phyloP scores from a whole-genome alignment of 2,329 filamentous ascomycete species.

The Tolypocladium pustulatum region DNA sequence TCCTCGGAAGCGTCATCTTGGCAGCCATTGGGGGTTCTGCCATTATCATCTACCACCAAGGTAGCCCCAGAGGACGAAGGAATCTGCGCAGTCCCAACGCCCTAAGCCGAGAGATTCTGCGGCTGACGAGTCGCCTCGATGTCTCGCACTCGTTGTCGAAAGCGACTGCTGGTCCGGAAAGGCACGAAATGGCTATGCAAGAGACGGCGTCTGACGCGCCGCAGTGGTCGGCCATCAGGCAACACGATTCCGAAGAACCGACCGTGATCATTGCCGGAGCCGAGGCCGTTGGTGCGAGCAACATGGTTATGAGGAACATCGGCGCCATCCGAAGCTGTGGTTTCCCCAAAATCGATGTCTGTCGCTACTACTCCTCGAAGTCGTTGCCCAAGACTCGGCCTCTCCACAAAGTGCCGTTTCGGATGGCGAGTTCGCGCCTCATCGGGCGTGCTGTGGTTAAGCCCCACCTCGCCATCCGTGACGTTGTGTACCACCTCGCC shows the following conservation, averaged over 20 bases:
- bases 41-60: too few species aligned
- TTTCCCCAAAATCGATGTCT: background rate
- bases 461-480: too few species aligned
- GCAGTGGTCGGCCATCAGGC: background rate
- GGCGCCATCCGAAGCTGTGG: background rate
- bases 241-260: background rate
- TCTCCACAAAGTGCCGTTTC: background rate
- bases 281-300: background rate
- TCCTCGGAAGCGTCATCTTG: slow-evolving; percentile 1
- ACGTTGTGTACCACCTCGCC: background rate
- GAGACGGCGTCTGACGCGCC: background rate
- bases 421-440: background rate
- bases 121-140: background rate
- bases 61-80: background rate
- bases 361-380: background rate
- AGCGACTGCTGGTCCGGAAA: too few species aligned
- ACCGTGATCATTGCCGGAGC: background rate
- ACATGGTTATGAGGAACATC: background rate
- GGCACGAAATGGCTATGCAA: too few species aligned
- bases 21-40: background rate
- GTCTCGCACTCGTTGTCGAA: background rate
- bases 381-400: background rate
- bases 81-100: slow-evolving; percentile 2
- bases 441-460: too few species aligned
- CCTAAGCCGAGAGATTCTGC: background rate